Evolutionary conservation across 192 early-diverging fungal genomes (phyloP), one percentile per base, ranked within the genome.

Genomic region (Pilaira anomala): DNA sequence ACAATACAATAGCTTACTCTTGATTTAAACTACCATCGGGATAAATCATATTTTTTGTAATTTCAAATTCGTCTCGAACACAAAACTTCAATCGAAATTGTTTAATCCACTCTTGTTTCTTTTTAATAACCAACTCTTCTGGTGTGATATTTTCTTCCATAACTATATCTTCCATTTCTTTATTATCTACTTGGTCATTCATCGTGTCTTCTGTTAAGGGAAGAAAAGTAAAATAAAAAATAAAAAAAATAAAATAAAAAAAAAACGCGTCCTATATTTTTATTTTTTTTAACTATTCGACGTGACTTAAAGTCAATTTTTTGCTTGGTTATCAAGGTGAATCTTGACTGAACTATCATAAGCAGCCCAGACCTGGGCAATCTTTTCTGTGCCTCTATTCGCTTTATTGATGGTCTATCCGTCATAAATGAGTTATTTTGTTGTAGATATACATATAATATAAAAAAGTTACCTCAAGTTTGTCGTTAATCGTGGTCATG

Each of bases 41-140:
- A 57, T 90, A 84, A 53, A 96, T 89, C 67, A 96, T 91, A 52
- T 79, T 84, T 45, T 91, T 87, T 18, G 93, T 96, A 22, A 88
- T 84, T 48, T 89, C 90, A 49, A 93, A 91, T 60, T 94, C 93
- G 29, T 86, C 80, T 36, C 92, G 65, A 44, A 88, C 66, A 57
- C 89, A 94, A 63, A 96, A 94, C 75, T 89, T 81, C n/a, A 93
- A 71, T 1, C 93, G 85, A 84, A 94, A 85, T 46, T 80, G 70
- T 48, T 86, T 91, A 45, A 94, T 77, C 87, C 91, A 90, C 50
- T 83, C 85, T 55, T 92, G 91, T 63, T 87, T 88, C 49, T 82
- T 79, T 57, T 63, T 49, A 7, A 52, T 48, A 9, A n/a, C 71
- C 65, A 72, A 22, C 72, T 72, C 51, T 79, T 79, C 53, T 53